Evolutionary conservation across 2,329 filamentous ascomycete genomes (phyloP).

Genomic region (Fusarium piperis): DNA sequence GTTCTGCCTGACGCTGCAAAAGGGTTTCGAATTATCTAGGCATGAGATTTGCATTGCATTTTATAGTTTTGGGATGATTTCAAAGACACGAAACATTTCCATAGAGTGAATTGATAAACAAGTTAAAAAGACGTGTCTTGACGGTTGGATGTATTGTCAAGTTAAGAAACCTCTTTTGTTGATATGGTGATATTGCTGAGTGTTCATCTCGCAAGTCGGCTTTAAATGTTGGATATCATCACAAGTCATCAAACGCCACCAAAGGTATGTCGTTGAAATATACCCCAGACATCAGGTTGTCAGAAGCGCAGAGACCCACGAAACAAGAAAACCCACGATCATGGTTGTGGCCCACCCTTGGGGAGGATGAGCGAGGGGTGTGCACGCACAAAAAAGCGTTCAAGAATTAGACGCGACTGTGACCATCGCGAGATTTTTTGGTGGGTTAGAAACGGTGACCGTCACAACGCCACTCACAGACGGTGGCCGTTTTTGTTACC

Average conservation of each 20-base stretch:
- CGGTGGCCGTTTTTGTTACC: slow-evolving; percentile 30
- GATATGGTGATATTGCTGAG: neutral
- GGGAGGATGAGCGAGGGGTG: too few species aligned
- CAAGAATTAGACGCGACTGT: slow-evolving; percentile 10
- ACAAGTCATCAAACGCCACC: neutral
- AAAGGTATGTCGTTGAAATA: neutral
- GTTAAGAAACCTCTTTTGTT: neutral
- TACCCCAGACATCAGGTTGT: slow-evolving; percentile 1
- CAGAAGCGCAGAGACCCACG: slow-evolving; percentile 3
- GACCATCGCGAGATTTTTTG: slow-evolving; percentile 23
- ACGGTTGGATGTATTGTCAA: neutral
- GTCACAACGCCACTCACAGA: slow-evolving; percentile 16
- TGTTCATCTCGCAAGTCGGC: neutral
- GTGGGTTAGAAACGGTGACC: slow-evolving; percentile 25
- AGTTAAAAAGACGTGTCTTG: neutral
- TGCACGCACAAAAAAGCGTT: too few species aligned
- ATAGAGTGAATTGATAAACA: neutral
- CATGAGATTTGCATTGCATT: slow-evolving; percentile 3
- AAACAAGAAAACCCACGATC: slow-evolving; percentile 14
- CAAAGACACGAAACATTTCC: neutral
- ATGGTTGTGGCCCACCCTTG: slow-evolving; percentile 10
- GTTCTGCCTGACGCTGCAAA: neutral
- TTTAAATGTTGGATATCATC: neutral
- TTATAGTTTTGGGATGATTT: neutral
- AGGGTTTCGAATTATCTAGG: neutral